Percentiles rank a stretch among this genome's conserved stretches.
phyloP scores from a whole-genome alignment of 805 yeast species.

The Zygosaccharomyces lentus region DNA sequence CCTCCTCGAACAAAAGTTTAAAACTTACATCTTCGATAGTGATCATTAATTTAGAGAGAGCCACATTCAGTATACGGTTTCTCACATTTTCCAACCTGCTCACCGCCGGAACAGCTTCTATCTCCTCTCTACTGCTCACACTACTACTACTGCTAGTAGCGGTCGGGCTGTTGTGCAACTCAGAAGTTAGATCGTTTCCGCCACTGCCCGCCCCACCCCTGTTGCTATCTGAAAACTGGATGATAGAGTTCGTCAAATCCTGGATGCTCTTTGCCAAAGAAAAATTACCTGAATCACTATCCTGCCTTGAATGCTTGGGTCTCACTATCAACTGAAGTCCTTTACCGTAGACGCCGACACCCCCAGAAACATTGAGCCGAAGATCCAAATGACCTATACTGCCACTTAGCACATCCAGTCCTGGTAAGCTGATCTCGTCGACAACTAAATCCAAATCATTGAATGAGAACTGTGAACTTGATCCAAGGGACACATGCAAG shows the following conservation, averaged over 20 bases:
- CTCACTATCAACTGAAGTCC: slow-evolving; percentile 45
- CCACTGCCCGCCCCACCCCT: slow-evolving; percentile 10
- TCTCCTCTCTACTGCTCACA: slow-evolving; percentile 14
- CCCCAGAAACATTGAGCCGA: slow-evolving; percentile 63
- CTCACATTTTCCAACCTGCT: slow-evolving; percentile 50
- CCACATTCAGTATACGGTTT: slow-evolving; percentile 63
- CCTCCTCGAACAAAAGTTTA: slow-evolving; percentile 46
- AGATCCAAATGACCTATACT: slow-evolving; percentile 51
- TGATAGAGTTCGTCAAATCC: slow-evolving; percentile 56
- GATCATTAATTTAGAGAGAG: slow-evolving; percentile 56
- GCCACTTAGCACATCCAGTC: slow-evolving; percentile 59
- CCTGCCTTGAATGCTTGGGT: slow-evolving; percentile 20
- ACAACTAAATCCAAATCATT: slow-evolving; percentile 68
- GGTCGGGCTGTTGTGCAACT: slow-evolving; percentile 15
- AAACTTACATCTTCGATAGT: slow-evolving; percentile 45
- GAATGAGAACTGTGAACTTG: slow-evolving; percentile 46
- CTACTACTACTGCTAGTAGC: slow-evolving; percentile 12
- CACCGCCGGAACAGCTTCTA: slow-evolving; percentile 9
- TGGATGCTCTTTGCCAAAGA: slow-evolving; percentile 70
- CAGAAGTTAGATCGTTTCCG: slow-evolving; percentile 12
- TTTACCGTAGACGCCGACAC: slow-evolving; percentile 56
- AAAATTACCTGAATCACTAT: slow-evolving; percentile 34
- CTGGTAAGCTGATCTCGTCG: slow-evolving; percentile 63
- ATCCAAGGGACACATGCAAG: slow-evolving; percentile 71
- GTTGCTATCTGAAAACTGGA: slow-evolving; percentile 35